These are phyloP conservation scores for Acacia pycnantha DNA, from an alignment of 331 rosid genomes.

Conservation along the genomic window DNA sequence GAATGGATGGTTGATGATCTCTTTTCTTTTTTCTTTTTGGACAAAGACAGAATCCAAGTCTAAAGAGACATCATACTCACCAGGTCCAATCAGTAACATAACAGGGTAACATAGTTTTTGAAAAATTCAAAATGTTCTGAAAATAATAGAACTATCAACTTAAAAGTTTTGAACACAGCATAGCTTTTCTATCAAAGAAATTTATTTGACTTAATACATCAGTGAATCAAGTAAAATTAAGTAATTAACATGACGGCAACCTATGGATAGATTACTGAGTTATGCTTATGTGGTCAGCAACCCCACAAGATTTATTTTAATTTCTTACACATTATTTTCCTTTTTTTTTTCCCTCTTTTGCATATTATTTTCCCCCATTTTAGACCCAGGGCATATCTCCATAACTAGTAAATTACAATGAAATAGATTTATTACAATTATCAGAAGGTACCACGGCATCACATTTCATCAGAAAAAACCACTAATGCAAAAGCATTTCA, in stretches of 20 bases:
- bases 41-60: not conserved
- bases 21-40: not conserved
- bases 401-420: not conserved
- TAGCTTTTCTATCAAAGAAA: not conserved
- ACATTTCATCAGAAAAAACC: not conserved
- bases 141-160: not conserved
- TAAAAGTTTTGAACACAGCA: not conserved
- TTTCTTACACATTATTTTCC: not conserved
- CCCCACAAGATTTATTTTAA: not conserved
- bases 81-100: not conserved
- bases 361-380: not conserved
- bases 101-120: not conserved
- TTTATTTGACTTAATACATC: not conserved
- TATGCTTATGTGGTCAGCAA: not conserved
- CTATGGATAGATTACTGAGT: not conserved
- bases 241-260: not conserved
- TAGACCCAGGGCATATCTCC: not conserved
- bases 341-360: not conserved
- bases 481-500: conserved; percentile 7
- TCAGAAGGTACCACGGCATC: not conserved
- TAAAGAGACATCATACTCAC: not conserved
- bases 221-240: not conserved
- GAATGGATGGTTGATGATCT: not conserved
- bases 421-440: not conserved
- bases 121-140: not conserved